Conservation (phyloP, 495 filamentous ascomycete genomes). For the Neurospora cerealis region DNA sequence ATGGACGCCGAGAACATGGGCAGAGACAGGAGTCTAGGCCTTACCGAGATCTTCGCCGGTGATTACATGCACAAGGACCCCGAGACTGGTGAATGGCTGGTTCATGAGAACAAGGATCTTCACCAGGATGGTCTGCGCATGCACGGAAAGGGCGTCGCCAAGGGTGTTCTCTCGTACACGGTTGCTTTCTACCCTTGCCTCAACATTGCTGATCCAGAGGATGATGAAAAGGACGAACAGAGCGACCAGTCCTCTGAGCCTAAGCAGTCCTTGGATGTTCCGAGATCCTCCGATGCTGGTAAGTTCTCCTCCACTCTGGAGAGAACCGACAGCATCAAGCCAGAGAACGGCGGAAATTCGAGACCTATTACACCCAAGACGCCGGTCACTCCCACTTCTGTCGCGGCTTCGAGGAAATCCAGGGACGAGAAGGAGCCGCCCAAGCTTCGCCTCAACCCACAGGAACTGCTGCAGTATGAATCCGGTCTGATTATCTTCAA, state of each 20-base stretch:
- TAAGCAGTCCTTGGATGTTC: slow-evolving; percentile 28
- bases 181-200: slow-evolving; percentile 84
- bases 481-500: slow-evolving; percentile 92
- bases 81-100: slow-evolving; percentile 70
- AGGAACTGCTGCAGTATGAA: slow-evolving; percentile 76
- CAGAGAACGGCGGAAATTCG: slow-evolving; percentile 5
- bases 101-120: slow-evolving; percentile 61
- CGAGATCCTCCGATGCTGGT: slow-evolving; percentile 29
- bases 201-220: slow-evolving; percentile 82
- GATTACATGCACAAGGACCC: slow-evolving; percentile 66
- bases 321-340: slow-evolving; percentile 18
- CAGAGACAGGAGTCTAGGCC: slow-evolving; percentile 77
- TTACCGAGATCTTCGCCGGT: slow-evolving; percentile 59
- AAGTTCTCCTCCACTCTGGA: slow-evolving; percentile 25
- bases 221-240: slow-evolving; percentile 59
- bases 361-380: slow-evolving; percentile 25
- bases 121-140: slow-evolving; percentile 54
- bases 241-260: slow-evolving; percentile 10
- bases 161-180: slow-evolving; percentile 77
- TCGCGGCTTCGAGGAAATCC: slow-evolving; percentile 38
- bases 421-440: slow-evolving; percentile 51
- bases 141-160: slow-evolving; percentile 53
- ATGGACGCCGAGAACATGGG: slow-evolving; percentile 92
- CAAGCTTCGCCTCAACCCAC: slow-evolving; percentile 65
- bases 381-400: slow-evolving; percentile 25